Base-by-base conservation (phyloP, 1,139 yeast genomes). In the Arxiozyma telluris region DNA sequence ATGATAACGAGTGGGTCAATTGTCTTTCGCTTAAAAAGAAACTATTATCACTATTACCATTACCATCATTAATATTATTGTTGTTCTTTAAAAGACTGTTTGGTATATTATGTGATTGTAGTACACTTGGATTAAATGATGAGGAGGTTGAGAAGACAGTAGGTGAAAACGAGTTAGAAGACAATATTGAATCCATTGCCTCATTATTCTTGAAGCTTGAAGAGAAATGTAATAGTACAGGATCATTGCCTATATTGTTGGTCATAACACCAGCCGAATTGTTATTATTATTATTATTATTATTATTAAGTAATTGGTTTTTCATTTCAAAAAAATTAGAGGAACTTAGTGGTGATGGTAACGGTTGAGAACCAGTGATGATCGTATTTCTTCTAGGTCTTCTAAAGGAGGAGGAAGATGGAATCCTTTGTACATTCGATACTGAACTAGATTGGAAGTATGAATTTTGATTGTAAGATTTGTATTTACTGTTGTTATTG, bases 281-380 rank as follows among this genome's bases (percentile, higher is more conserved):
- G n/a, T 34, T 34, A n/a, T 15, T 34, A n/a, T 34, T 34, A 9
- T 63, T 62, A 20, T 15, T 34, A 6, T 34, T 34, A n/a, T 15
- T 34, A n/a, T 34, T 34, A 9, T 63, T 62, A 20, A 66, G 49
- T 42, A 64, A 53, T 34, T 66, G 69, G 18, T 61, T 55, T 52
- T 65, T 67, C 65, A 67, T 62, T 45, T 70, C 74, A 50, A 67
- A 65, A 41, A 69, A 64, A 53, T 68, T 68, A 3, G 71, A 75
- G 0, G 82, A 75, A 58, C 80, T 75, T 55, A 87, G 73, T 2
- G 95, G 93, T 0, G 91, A 83, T 1, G 95, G 94, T 52, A 88
- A 72, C 17, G 96, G 96, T 65, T 86, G 93, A 0, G 93, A 84
- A 1, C 93, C 96, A 0, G 95, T 87, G 50, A 91, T 84, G 44